A percentile compares a stretch with the other conserved stretches of the same genome.
Evolutionary conservation across 1,284 basidiomycete genomes (phyloP).

Genomic region (Wallemia mellicola): DNA sequence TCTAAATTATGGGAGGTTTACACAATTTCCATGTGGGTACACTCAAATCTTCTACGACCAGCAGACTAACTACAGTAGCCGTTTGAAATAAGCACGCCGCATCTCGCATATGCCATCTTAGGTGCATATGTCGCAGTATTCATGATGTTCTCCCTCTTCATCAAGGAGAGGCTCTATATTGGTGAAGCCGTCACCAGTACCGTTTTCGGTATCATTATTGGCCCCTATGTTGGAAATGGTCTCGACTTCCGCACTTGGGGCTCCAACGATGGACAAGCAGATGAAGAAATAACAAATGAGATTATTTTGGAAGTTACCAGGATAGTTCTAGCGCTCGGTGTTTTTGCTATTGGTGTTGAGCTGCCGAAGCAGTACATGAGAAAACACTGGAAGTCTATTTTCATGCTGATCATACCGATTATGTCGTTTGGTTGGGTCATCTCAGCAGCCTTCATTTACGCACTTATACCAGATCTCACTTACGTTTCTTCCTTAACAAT

Average conservation of each 20-base stretch:
- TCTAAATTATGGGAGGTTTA: neutral
- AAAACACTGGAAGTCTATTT: conserved; percentile 62
- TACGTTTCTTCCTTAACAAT: conserved; percentile 67
- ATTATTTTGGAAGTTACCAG: conserved; percentile 74
- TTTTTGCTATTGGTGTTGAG: conserved; percentile 81
- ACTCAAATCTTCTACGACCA: neutral
- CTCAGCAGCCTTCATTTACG: conserved; percentile 57
- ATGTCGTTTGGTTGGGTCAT: conserved; percentile 74
- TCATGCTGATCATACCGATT: conserved; percentile 58
- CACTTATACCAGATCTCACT: conserved; percentile 51
- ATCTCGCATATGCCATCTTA: neutral
- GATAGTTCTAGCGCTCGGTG: conserved; percentile 85
- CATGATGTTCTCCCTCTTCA: conserved; percentile 73
- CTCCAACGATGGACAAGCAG: conserved; percentile 13
- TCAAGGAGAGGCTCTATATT: conserved; percentile 77
- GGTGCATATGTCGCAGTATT: conserved; percentile 19
- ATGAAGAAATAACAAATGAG: conserved; percentile 26
- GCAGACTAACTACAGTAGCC: neutral
- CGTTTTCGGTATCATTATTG: conserved; percentile 73
- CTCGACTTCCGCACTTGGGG: conserved; percentile 71
- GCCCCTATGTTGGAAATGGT: conserved; percentile 54
- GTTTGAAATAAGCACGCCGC: conserved; percentile 1
- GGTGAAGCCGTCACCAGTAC: conserved; percentile 94
- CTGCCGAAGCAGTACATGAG: conserved; percentile 38
- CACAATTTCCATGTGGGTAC: neutral